Evolutionary conservation across 208 protist genomes (phyloP), one percentile per base, ranked within the genome.

Genomic region (Leishmania guyanensis): DNA sequence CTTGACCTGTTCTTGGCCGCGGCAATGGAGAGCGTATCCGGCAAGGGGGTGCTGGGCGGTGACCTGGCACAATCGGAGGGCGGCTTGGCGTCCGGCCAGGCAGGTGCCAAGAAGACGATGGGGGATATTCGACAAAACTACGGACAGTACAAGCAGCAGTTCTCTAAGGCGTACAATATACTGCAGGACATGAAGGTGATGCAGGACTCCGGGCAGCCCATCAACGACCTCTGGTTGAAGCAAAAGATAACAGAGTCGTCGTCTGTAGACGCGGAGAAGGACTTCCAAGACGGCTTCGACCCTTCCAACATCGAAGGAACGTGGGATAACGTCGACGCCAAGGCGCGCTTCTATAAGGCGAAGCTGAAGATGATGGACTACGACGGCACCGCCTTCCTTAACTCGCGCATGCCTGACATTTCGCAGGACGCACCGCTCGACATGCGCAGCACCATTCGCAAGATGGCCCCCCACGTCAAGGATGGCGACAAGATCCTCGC

Each of bases 311-410:
- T 96, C 26, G 92, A 96, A 64, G 92, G 90, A 12, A 93, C 91
- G 16, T 97, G 94, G 93, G 93, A 96, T 80, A 84, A 83, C 46
- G 91, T 92, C 36, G 94, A 94, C 79, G 90, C 90, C 22, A 93
- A 93, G 83, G 94, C 94, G 14, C 86, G 89, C 65, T 94, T 94
- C 72, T 97, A 97, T 89, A 97, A 97, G 86, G 86, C 88, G 43
- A 96, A 96, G 77, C 83, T 97, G 26, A 92, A 91, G 85, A 87
- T 78, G 39, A 97, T 97, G 94, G 92, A 97, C 85, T 97, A 96
- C 78, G 94, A 97, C 84, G 92, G 91, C 26, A 96, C 87, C 8
- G 88, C 87, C 20, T 94, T 92, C 71, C 69, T 86, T 16, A 86
- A 91, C 74, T 86, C 81, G 0, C 85, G 72, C 14, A 94, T 95